Percentiles rank a stretch among this genome's conserved stretches.
phyloP scores from a whole-genome alignment of 805 yeast genomes.

The Candida morakotiae region DNA sequence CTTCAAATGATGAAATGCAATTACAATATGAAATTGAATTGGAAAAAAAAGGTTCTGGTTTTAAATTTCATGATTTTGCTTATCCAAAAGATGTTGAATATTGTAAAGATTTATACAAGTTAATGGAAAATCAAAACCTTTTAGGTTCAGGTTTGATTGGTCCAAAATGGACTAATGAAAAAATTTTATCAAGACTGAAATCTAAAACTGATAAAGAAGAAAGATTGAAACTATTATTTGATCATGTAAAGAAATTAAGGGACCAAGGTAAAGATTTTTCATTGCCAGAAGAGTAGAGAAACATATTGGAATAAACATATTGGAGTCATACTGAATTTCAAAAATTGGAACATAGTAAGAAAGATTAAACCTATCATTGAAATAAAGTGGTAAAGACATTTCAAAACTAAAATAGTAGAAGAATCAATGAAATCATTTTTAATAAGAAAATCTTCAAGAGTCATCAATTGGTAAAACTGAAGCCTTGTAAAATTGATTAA shows the following conservation, averaged over 20 bases:
- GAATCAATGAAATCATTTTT: too few relatives aligned
- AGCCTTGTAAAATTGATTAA: too few relatives aligned
- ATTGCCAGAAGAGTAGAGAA: too few relatives aligned
- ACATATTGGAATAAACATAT: too few relatives aligned
- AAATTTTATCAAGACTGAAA: slow-evolving; percentile 4
- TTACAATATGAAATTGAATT: slow-evolving; percentile 25
- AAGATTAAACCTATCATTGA: too few relatives aligned
- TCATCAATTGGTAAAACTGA: too few relatives aligned
- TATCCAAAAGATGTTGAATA: slow-evolving; percentile 60
- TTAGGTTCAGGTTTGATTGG: slow-evolving; percentile 8
- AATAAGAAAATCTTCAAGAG: too few relatives aligned
- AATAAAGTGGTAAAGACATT: too few relatives aligned
- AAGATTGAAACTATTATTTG: slow-evolving; percentile 8
- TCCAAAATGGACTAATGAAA: slow-evolving; percentile 8
- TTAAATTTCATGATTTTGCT: slow-evolving; percentile 36
- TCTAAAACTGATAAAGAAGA: slow-evolving; percentile 5
- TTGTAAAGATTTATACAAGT: slow-evolving; percentile 36
- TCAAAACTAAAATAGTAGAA: too few relatives aligned
- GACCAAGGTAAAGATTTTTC: slow-evolving; percentile 7
- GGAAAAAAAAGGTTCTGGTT: slow-evolving; percentile 18
- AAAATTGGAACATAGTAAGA: too few relatives aligned
- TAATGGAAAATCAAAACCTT: slow-evolving; percentile 9
- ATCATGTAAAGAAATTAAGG: slow-evolving; percentile 9
- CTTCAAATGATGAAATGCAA: slow-evolving; percentile 33
- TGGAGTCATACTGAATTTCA: too few relatives aligned